A percentile compares a stretch with the other conserved stretches of the same genome.
Conservation (phyloP, 179 eudicot species). For the Patellifolia procumbens region DNA sequence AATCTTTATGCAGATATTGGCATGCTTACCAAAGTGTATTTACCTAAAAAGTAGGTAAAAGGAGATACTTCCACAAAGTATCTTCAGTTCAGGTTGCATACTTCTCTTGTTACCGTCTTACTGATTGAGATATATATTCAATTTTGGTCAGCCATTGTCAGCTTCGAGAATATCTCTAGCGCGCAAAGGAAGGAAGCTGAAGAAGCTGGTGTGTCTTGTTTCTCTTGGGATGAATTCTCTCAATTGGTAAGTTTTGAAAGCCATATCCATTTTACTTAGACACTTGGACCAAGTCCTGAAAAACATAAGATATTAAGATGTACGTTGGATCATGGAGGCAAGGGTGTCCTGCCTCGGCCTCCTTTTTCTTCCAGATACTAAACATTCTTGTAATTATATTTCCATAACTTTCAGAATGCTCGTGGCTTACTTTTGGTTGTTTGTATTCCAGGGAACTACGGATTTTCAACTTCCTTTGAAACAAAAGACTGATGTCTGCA, state of each 20-base stretch:
- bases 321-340: neutral
- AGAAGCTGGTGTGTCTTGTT: constrained; percentile 67
- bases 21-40: constrained; percentile 63
- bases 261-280: neutral
- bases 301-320: too few species aligned
- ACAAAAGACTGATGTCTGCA: constrained; percentile 57
- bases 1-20: constrained; percentile 59
- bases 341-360: neutral
- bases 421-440: neutral
- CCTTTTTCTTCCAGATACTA: neutral
- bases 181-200: constrained; percentile 70
- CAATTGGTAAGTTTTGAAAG: constrained; percentile 46
- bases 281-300: neutral
- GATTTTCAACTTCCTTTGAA: constrained; percentile 64
- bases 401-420: neutral
- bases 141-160: constrained; percentile 64
- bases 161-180: constrained; percentile 66
- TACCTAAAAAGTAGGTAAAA: constrained; percentile 70
- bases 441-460: constrained; percentile 54
- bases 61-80: neutral
- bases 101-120: neutral
- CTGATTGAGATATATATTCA: neutral
- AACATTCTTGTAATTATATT: too few species aligned
- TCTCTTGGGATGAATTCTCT: constrained; percentile 83
- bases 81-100: neutral